Percentiles rank a stretch among this genome's conserved stretches.
These are phyloP conservation scores for Adansonia rubrostipa DNA, from an alignment of 441 rosid species.

Conservation along the genomic window DNA sequence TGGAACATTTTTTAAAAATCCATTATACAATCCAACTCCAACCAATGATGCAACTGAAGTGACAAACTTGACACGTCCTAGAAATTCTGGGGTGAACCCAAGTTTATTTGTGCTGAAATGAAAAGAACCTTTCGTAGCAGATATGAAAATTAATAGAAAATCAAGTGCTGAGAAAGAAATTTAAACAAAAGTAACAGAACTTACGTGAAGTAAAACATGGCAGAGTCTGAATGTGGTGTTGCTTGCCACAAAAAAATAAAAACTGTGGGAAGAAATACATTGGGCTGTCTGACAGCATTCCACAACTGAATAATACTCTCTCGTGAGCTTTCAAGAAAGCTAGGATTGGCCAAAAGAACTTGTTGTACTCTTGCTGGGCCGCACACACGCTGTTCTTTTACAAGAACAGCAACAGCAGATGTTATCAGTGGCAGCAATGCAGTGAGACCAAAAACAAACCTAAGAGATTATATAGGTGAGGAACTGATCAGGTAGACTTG, in stretches of 20 bases:
- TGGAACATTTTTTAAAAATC: conserved; percentile 80
- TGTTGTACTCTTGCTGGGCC: conserved; percentile 50
- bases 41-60: conserved; percentile 87
- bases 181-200: conserved; percentile 23
- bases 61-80: conserved; percentile 90
- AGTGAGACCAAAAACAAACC: conserved; percentile 95
- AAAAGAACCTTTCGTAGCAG: conserved; percentile 25
- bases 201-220: conserved; percentile 97
- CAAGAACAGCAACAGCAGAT: conserved; percentile 94
- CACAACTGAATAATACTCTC: conserved; percentile 65
- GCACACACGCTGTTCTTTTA: conserved; percentile 69
- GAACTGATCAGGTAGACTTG: conserved; percentile 8
- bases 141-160: conserved; percentile 24
- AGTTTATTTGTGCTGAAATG: conserved; percentile 84
- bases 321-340: conserved; percentile 72
- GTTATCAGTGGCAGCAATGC: conserved; percentile 84
- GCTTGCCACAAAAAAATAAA: conserved; percentile 98
- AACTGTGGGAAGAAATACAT: conserved; percentile 81
- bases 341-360: conserved; percentile 44
- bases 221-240: conserved; percentile 96
- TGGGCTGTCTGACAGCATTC: conserved; percentile 79
- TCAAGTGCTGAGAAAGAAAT: not conserved
- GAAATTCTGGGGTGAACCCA: conserved; percentile 94
- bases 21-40: conserved; percentile 93
- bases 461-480: conserved; percentile 47